Base-by-base conservation (phyloP, 108 stramenopile species). In the Skeletonema costatum region DNA sequence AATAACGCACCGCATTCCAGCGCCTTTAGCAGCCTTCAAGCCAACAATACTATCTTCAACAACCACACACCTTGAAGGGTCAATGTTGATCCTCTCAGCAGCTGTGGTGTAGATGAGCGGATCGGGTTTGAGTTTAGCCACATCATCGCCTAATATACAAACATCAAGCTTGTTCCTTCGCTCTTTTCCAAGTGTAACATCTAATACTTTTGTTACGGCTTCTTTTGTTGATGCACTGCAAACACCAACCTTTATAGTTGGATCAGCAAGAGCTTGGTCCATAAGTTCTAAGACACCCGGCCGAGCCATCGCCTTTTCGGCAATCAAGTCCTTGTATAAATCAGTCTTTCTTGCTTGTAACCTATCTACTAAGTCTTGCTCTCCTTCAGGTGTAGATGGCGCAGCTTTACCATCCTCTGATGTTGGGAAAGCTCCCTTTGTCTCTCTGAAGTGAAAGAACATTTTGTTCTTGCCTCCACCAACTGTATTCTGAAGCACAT, bases 401-500 rank as follows among this genome's bases (percentile, higher is more conserved):
- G 86, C 76, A 17, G 90, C 68, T 44, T 80, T 77, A 35, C 76
- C 85, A 29, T 80, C 74, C 62, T 73, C 77, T 44, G 60, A 82
- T 32, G 83, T 77, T 14, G 90, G 90, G 66, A 91, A 91, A 25
- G 69, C 78, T 4, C 82, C 78, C 39, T 70, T 80, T 17, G 89
- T 90, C 48, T 87, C 81, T 56, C 87, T 74, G 74, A 95, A 97
- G 76, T 95, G 89, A 61, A 83, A 93, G 66, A 90, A 87, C 94
- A 94, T 95, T 74, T 97, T 97, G 32, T 86, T 88, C 69, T 94
- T 97, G 3, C 96, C 96, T 5, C 96, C 96, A 25, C 96, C 96
- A 16, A 97, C 90, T 16, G 89, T 93, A 76, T 97, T 97, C 77
- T 97, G 96, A 16, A 95, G 74, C 36, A 92, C 69, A 72, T 97